A percentile compares a stretch with the other conserved stretches of the same genome.
phyloP scores from a whole-genome alignment of 805 yeast genomes.

The Suhomyces sp. region DNA sequence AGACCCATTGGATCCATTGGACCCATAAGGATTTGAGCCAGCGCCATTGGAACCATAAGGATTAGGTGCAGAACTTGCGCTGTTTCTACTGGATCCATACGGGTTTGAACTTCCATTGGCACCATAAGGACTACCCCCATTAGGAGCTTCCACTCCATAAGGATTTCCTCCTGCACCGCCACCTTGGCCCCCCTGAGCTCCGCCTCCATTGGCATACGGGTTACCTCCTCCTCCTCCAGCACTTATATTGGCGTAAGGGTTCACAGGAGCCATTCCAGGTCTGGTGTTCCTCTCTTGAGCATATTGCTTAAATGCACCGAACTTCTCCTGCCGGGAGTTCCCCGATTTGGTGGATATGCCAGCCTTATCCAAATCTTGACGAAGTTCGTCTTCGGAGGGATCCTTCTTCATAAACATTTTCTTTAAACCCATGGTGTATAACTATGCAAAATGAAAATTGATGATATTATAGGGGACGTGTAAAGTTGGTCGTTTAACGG shows the following conservation, averaged over 20 bases:
- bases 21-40: conserved; percentile 2
- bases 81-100: not conserved
- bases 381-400: conserved; percentile 47
- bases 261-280: conserved; percentile 41
- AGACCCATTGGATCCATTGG: conserved; percentile 1
- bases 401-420: conserved; percentile 50
- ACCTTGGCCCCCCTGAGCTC: not conserved
- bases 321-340: conserved; percentile 43
- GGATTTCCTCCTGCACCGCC: conserved; percentile 5
- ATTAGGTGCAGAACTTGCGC: conserved; percentile 1
- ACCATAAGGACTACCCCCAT: conserved; percentile 6
- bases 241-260: conserved; percentile 39
- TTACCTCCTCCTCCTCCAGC: conserved; percentile 5
- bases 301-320: conserved; percentile 49
- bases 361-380: conserved; percentile 35
- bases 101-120: conserved; percentile 8
- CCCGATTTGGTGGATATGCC: conserved; percentile 42
- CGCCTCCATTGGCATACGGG: conserved; percentile 3
- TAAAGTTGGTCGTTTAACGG: too few relatives aligned
- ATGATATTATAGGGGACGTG: too few relatives aligned
- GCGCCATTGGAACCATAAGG: not conserved
- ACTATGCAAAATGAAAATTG: too few relatives aligned
- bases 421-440: conserved; percentile 43
- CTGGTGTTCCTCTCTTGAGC: conserved; percentile 44
- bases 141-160: conserved; percentile 4